Base-by-base conservation (phyloP, 352 stramenopile genomes). In the Phytopythium litorale region DNA sequence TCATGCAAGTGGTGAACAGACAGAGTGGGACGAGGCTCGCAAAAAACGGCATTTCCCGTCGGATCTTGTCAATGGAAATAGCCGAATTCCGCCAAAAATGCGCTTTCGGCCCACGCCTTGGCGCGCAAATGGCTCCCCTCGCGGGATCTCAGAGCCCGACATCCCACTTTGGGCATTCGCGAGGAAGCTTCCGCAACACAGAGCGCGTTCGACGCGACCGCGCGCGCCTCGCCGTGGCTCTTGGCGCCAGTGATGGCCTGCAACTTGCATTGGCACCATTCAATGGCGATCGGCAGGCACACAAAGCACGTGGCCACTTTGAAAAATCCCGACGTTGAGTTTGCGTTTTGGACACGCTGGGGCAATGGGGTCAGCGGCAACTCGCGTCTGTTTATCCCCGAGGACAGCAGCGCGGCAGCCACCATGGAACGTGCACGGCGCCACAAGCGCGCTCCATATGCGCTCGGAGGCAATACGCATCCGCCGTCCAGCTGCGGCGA, bases 111-210 rank as follows among this genome's bases (percentile, higher is more conserved):
- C 42, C 42, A 48, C 5, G 21, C 3, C 4, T 25, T 48, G 4
- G 42, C 19, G 16, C 21, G 19, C 42, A 48, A 23, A 48, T 48
- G 42, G 42, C 18, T 48, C 25, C 23, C 7, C 3, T 19, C 18
- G 25, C 38, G 38, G 13, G 13, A n/a, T 45, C 38, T 45, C 42
- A 48, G 42, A 45, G 37, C 6, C 6, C 43, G 32, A 30, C 1
- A 9, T 50, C 7, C 43, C 43, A 50, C 43, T 50, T 7, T 30
- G 7, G 1, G 48, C 48, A 23, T 0, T 2, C 19, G 25, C 48
- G 48, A 13, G 48, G 48, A 54, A 54, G 48, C 25, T 54, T 54
- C 48, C 48, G 48, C 48, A 54, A 54, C 48, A 37, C 48, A 54
- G 23, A 54, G 48, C 13, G 48, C 48, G 23, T 33, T 52, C 46